These are phyloP conservation scores for Xylaria scruposa DNA, from an alignment of 495 filamentous ascomycete species.

Conservation along the genomic window DNA sequence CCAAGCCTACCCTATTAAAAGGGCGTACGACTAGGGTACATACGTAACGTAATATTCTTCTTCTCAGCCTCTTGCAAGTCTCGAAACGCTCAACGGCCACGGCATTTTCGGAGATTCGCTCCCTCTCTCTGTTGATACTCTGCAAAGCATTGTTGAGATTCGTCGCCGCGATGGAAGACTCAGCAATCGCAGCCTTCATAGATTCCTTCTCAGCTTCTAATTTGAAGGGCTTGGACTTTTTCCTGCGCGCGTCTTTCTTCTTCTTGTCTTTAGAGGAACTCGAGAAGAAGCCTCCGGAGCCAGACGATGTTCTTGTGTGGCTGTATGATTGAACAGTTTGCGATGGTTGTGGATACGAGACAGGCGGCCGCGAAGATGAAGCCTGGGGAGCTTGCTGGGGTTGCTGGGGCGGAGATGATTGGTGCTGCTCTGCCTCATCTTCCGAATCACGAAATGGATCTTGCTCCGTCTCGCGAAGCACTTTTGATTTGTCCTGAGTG, in stretches of 20 bases:
- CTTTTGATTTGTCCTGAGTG: conserved; percentile 78
- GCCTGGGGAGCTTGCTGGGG: conserved; percentile 28
- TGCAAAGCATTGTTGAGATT: conserved; percentile 90
- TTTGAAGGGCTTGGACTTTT: conserved; percentile 69
- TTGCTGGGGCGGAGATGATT: conserved; percentile 24
- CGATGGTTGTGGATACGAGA: conserved; percentile 40
- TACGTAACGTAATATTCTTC: conserved; percentile 85
- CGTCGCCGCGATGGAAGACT: conserved; percentile 84
- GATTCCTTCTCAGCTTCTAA: conserved; percentile 86
- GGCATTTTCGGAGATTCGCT: conserved; percentile 84
- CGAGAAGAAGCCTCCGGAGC: conserved; percentile 39
- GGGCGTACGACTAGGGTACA: conserved; percentile 26
- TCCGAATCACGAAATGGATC: conserved; percentile 68
- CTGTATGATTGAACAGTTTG: conserved; percentile 45
- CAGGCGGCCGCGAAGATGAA: conserved; percentile 42
- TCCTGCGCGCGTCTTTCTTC: conserved; percentile 57
- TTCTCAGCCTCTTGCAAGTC: conserved; percentile 80
- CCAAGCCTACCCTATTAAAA: not conserved
- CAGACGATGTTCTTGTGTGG: conserved; percentile 39
- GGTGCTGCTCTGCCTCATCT: conserved; percentile 52
- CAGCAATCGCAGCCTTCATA: conserved; percentile 82
- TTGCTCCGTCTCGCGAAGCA: conserved; percentile 74
- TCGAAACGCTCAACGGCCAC: conserved; percentile 81
- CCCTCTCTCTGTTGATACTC: conserved; percentile 86
- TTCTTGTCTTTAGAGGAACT: conserved; percentile 52